A percentile compares a stretch with the other conserved stretches of the same genome.
Evolutionary conservation across 441 rosid genomes (phyloP).

Genomic region (Arabidopsis hybrid): DNA sequence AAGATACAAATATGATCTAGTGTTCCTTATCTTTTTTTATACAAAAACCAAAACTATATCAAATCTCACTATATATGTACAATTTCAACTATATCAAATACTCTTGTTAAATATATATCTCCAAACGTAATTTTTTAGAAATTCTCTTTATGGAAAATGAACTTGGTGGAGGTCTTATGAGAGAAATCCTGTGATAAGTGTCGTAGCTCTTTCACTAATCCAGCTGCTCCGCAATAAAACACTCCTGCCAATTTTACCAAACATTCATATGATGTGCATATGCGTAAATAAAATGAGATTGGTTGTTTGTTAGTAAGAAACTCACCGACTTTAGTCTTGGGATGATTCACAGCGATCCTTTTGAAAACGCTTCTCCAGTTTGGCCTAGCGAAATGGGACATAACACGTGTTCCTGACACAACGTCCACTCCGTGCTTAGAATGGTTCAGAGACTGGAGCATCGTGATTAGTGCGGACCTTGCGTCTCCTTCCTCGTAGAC

Average conservation of each 20-base stretch:
- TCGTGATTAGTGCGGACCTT: constrained; percentile 66
- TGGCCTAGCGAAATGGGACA: constrained; percentile 72
- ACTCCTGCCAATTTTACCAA: constrained; percentile 58
- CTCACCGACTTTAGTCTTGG: constrained; percentile 64
- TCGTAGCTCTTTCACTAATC: constrained; percentile 57
- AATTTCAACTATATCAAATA: constrained; percentile 14
- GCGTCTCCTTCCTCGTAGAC: constrained; percentile 87
- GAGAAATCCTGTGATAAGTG: constrained; percentile 63
- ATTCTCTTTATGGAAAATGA: constrained; percentile 73
- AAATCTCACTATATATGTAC: constrained; percentile 32
- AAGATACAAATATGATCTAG: neutral
- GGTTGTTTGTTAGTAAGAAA: neutral
- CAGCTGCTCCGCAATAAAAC: constrained; percentile 70
- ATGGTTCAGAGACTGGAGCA: constrained; percentile 73
- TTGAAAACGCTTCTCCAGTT: constrained; percentile 72
- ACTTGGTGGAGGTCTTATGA: constrained; percentile 68
- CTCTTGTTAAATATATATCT: constrained; percentile 25
- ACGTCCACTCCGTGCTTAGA: constrained; percentile 71
- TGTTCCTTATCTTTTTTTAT: neutral
- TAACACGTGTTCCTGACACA: constrained; percentile 76
- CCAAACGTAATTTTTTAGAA: constrained; percentile 45
- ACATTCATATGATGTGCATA: constrained; percentile 7
- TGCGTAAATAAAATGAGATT: neutral
- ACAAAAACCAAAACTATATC: constrained; percentile 18
- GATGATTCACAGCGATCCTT: constrained; percentile 56